phyloP scores from a whole-genome alignment of 2,329 filamentous ascomycete species.

The Bertia moriformis region DNA sequence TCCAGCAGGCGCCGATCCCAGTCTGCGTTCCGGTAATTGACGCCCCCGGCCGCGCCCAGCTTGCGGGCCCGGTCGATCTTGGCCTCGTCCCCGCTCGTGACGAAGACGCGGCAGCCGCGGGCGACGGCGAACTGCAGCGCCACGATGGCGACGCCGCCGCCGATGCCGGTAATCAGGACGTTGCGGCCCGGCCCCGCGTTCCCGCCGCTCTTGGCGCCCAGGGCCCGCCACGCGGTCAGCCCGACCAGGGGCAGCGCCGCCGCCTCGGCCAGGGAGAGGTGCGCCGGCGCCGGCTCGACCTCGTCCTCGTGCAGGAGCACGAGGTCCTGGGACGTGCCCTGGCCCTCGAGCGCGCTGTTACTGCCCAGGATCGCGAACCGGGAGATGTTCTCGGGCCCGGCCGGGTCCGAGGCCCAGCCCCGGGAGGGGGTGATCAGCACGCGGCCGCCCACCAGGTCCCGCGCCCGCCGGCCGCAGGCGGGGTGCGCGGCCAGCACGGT shows the following conservation, averaged over 20 bases:
- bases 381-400: conserved; percentile 54
- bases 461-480: conserved; percentile 26
- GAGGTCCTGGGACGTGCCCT: conserved; percentile 65
- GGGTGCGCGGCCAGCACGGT: conserved; percentile 52
- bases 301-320: conserved; percentile 56
- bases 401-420: conserved; percentile 59
- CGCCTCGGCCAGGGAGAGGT: conserved; percentile 60
- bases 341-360: conserved; percentile 38
- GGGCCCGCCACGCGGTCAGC: conserved; percentile 74
- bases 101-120: conserved; percentile 63
- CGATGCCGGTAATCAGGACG: conserved; percentile 78
- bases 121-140: conserved; percentile 67
- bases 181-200: conserved; percentile 53
- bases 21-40: conserved; percentile 60
- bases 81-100: conserved; percentile 59
- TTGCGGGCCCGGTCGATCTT: conserved; percentile 61
- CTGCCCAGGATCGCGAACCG: conserved; percentile 56
- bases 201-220: conserved; percentile 58
- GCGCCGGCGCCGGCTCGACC: conserved; percentile 60
- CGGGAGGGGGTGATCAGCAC: conserved; percentile 68
- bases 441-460: conserved; percentile 39
- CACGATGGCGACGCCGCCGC: conserved; percentile 78
- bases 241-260: conserved; percentile 77
- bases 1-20: conserved; percentile 68
- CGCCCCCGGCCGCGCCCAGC: conserved; percentile 69